These are phyloP conservation scores for Syzygium aqueum DNA, from an alignment of 345 rosid species.

Conservation along the genomic window DNA sequence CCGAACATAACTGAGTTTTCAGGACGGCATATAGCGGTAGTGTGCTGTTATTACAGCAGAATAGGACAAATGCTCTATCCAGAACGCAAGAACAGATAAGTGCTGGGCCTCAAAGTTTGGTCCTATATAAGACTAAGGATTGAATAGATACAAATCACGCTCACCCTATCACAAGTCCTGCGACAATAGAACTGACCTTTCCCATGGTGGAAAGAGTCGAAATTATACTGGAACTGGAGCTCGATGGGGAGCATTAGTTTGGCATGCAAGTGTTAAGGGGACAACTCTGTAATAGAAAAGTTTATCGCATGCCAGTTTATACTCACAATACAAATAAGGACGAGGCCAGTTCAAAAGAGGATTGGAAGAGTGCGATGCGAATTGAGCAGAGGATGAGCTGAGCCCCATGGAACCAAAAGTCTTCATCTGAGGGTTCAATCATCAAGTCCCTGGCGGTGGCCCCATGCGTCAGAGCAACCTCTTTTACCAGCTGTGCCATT, in stretches of 20 bases:
- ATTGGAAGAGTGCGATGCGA: slow-evolving; percentile 7
- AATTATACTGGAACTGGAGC: slow-evolving; percentile 47
- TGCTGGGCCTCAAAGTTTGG: neutral
- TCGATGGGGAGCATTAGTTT: too few species aligned
- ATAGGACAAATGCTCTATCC: slow-evolving; percentile 51
- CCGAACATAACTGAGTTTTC: slow-evolving; percentile 37
- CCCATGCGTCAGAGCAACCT: too few species aligned
- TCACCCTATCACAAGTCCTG: slow-evolving; percentile 63
- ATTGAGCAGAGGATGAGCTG: slow-evolving; percentile 13
- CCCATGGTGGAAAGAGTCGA: slow-evolving; percentile 67
- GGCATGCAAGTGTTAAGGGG: too few species aligned
- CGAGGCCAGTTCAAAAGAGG: slow-evolving; percentile 69
- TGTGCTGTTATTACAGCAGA: slow-evolving; percentile 71
- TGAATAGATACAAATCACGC: neutral
- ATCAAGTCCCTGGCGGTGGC: too few species aligned
- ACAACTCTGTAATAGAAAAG: neutral
- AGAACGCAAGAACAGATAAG: neutral
- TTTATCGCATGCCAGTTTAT: neutral
- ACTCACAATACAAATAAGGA: slow-evolving; percentile 59
- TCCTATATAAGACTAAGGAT: neutral
- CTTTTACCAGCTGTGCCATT: slow-evolving; percentile 17
- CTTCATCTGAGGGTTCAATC: too few species aligned
- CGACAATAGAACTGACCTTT: slow-evolving; percentile 32
- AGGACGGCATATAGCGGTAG: slow-evolving; percentile 71
- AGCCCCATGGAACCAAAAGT: too few species aligned